Percentiles rank a stretch among this genome's conserved stretches.
Evolutionary conservation across 2,329 filamentous ascomycete species (phyloP).

Genomic region (Neoarthrinium moseri): DNA sequence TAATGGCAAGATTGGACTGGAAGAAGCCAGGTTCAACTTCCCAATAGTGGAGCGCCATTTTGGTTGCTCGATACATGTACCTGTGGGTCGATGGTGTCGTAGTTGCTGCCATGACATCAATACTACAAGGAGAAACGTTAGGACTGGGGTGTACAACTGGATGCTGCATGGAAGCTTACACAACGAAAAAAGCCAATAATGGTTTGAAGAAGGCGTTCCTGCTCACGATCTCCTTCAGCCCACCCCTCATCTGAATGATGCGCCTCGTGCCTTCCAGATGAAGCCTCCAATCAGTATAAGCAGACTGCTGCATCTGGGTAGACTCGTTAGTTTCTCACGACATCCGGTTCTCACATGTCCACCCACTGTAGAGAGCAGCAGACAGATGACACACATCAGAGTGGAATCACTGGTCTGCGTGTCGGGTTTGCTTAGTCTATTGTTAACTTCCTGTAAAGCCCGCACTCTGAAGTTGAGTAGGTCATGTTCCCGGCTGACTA

Average conservation of each 20-base stretch:
- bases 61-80: slow-evolving; percentile 11
- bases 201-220: slow-evolving; percentile 14
- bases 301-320: slow-evolving; percentile 15
- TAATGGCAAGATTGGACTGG: slow-evolving; percentile 14
- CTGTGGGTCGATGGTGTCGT: slow-evolving; percentile 13
- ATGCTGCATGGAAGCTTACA: slow-evolving; percentile 8
- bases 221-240: slow-evolving; percentile 10
- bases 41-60: slow-evolving; percentile 15
- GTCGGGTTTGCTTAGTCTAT: slow-evolving; percentile 11
- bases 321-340: not conserved
- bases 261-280: slow-evolving; percentile 16
- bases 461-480: slow-evolving; percentile 13
- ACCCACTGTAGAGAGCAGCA: slow-evolving; percentile 15
- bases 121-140: slow-evolving; percentile 10
- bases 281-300: slow-evolving; percentile 15
- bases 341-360: too few species aligned
- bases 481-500: slow-evolving; percentile 11
- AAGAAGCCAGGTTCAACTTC: slow-evolving; percentile 13
- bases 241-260: slow-evolving; percentile 14
- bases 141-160: not conserved
- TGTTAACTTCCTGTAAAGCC: slow-evolving; percentile 14
- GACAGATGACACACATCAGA: slow-evolving; percentile 17
- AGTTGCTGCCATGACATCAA: slow-evolving; percentile 15
- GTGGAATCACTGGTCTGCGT: slow-evolving; percentile 16
- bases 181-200: slow-evolving; percentile 13